A percentile compares a stretch with the other conserved stretches of the same genome.
Evolutionary conservation across 257 asterid species (phyloP).

Genomic region (Solanum acaule): DNA sequence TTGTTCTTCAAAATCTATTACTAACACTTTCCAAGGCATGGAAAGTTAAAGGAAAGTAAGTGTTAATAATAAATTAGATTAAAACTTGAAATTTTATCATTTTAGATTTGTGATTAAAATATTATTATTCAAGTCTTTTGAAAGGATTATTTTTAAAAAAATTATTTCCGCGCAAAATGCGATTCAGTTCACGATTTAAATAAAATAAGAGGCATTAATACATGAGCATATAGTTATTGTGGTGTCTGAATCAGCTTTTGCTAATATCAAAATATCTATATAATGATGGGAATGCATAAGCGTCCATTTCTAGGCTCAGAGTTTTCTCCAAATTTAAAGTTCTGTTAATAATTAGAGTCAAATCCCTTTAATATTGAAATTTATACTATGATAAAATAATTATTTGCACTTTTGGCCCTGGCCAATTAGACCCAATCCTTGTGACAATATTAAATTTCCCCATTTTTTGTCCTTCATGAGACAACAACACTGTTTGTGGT

Average conservation of each 20-base stretch:
- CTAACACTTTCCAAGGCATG: too few species aligned
- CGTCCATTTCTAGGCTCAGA: not conserved
- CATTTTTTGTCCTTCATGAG: not conserved
- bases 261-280: too few species aligned
- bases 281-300: not conserved
- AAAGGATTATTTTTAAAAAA: too few species aligned
- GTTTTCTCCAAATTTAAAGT: not conserved
- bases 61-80: too few species aligned
- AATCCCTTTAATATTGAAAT: not conserved
- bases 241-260: too few species aligned
- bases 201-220: not conserved
- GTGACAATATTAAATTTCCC: not conserved
- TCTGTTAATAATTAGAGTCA: not conserved
- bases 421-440: not conserved
- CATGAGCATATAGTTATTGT: too few species aligned
- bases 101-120: too few species aligned
- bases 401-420: not conserved
- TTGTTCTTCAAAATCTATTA: too few species aligned
- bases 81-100: too few species aligned
- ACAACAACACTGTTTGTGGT: not conserved
- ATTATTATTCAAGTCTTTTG: too few species aligned
- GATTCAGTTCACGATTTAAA: not conserved
- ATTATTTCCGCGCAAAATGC: too few species aligned
- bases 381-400: not conserved
- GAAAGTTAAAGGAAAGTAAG: too few species aligned